Base-by-base conservation (phyloP, 306 rosid species). In the Castanea sativa region DNA sequence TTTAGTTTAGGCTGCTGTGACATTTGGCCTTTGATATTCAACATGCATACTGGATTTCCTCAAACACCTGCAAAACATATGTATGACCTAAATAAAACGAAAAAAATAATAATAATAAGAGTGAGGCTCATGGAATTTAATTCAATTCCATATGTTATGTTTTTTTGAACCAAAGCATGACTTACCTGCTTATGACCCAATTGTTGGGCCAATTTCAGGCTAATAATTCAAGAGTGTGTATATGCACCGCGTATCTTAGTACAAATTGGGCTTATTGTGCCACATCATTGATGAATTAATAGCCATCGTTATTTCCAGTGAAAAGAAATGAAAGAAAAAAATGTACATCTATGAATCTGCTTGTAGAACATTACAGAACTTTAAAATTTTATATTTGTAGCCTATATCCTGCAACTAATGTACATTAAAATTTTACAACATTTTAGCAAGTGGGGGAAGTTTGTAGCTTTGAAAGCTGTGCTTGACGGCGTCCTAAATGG, bases 401-500 rank as follows among this genome's bases (percentile, higher is more conserved):
- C 71, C 71, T 65, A 32, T 32, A 14, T 67, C 38, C 52, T 35
- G 78, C 69, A 53, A 74, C 57, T 20, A 55, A 69, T 16, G 56
- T 63, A 82, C 30, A 57, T 29, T 19, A 18, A 33, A 3, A 55
- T 33, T 71, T 8, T 19, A 79, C 33, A 63, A 77, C 52, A 63
- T 73, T 65, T 79, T 84, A 88, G 71, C 72, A 79, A 41, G 83
- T 57, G 43, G 89, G 81, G 27, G 77, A 80, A 5, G 70, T 53
- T 59, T 73, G 88, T 59, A 82, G 82, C 76, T 86, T 89, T 56
- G 96, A 88, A 30, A 92, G 93, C 79, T 88, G 91, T 52, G 64
- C 81, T 85, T 93, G 99, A 55, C 89, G 91, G 76, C 88, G 90
- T 25, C 99, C 99, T 80, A 95, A 84, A 82, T 80, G 89, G 81